Conservation (phyloP, 768 basidiomycete species). For the Russula compacta region DNA sequence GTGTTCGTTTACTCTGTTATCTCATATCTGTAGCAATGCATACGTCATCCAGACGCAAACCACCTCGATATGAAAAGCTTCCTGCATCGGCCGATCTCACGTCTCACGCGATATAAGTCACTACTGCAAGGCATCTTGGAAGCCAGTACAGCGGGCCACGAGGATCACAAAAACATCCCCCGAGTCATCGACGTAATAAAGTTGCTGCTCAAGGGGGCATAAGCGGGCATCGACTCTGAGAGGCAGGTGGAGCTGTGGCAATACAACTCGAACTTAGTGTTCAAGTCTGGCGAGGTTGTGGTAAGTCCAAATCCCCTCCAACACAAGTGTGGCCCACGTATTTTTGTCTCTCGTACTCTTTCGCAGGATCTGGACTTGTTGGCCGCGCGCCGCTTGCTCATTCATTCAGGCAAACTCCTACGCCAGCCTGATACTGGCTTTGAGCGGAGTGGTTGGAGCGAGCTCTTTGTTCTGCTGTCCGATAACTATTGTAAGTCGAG, state of each 20-base stretch:
- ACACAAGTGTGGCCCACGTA: background rate
- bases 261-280: conserved; percentile 69
- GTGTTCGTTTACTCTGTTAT: background rate
- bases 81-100: conserved; percentile 84
- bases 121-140: conserved; percentile 75
- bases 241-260: conserved; percentile 86
- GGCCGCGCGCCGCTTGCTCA: conserved; percentile 71
- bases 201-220: conserved; percentile 75
- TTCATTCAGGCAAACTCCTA: conserved; percentile 74
- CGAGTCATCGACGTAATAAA: conserved; percentile 84
- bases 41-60: conserved; percentile 66
- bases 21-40: conserved; percentile 30
- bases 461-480: conserved; percentile 83
- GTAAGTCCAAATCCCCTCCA: conserved; percentile 28
- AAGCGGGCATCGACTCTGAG: conserved; percentile 77
- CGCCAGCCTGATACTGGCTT: conserved; percentile 85
- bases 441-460: conserved; percentile 84
- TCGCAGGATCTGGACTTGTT: conserved; percentile 79
- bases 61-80: conserved; percentile 89
- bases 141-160: conserved; percentile 61
- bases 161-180: conserved; percentile 79
- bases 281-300: conserved; percentile 69
- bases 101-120: conserved; percentile 81
- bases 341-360: background rate
- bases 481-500: conserved; percentile 79